Base-by-base conservation (phyloP, 306 rosid genomes). In the Pachyrhizus erosus region DNA sequence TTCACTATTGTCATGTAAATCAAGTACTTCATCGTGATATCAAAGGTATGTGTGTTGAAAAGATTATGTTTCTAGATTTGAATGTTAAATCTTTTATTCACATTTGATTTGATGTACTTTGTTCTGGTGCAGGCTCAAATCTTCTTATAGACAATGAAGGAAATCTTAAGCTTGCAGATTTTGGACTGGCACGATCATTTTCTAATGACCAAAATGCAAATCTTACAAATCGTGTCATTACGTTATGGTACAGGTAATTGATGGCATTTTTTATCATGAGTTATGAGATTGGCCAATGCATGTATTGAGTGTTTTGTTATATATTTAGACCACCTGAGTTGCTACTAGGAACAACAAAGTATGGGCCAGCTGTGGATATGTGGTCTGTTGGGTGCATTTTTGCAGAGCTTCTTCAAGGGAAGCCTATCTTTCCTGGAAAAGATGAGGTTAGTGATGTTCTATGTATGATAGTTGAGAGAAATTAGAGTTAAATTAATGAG, bases 1-100 rank as follows among this genome's bases (percentile, higher is more conserved):
- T 91, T 27, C 92, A 91, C 76, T 90, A 88, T 74, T 90, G 96
- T 87, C 96, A 91, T 84, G 74, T 84, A 42, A 88, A 88, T 83
- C 87, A 87, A 74, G 93, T 91, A 34, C 96, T 91, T 82, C 96
- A 91, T 78, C 92, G 96, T 20, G 96, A 91, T 82, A 91, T 91
- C 70, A 91, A 91, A 90, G 93, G 96, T 89, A 4, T 83, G 82
- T 66, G 7, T 43, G 21, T 10, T 65, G 42, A 68, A 65, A 61
- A 21, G 75, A 49, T 26, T 9, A 18, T 62, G 21, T 52, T 33
- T 62, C 70, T 51, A 34, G 57, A 61, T 9, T 18, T 43, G 77
- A 11, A 76, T 43, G 8, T 29, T 52, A n/a, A 21, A 70, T 43
- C 34, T 64, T 5, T 46, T n/a, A 18, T 52, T 51, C 62, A 64